Base-by-base conservation (phyloP, 352 stramenopile species). In the Phytopythium oedochilum region DNA sequence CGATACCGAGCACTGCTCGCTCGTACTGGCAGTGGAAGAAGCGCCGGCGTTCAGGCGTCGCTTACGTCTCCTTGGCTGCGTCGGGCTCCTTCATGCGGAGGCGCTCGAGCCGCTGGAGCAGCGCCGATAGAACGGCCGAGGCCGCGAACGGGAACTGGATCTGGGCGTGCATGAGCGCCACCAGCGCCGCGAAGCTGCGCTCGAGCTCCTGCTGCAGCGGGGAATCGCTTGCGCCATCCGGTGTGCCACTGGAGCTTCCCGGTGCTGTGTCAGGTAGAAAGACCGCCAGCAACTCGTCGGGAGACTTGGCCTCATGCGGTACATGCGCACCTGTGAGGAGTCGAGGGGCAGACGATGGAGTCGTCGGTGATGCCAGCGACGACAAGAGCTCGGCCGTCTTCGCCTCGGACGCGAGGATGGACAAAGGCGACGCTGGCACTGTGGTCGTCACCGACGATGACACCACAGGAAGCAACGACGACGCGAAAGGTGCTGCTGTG, bases 171-270 rank as follows among this genome's bases (percentile, higher is more conserved):
- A 89, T 59, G 23, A 80, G 63, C 11, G 63, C 66, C 15, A 89
- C 64, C 6, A 89, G 70, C 8, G 63, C 57, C 15, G 52, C 68
- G 50, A 90, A 92, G 48, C 75, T 80, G 50, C 71, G 73, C 52
- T 92, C 77, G 44, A 92, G 88, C 49, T 89, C 78, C 36, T 67
- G 62, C 52, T 92, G 82, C 20, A 92, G 65, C 18, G 78, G 75
- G 31, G 82, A 88, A 0, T 80, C 49, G 22, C 35, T 11, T 55
- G 49, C 32, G 64, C 46, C 59, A 18, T 50, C 44, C 5, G 26
- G 23, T 12, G 15, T 14, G 12, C 31, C 22, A n/a, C n/a, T 29
- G 5, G n/a, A n/a, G n/a, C n/a, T n/a, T 28, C n/a, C 18, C 22
- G 40, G 40, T 26, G 23, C 1, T n/a, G 23, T 18, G 18, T 38